Base-by-base conservation (phyloP, 257 asterid genomes). In the Nicotiana otophora region DNA sequence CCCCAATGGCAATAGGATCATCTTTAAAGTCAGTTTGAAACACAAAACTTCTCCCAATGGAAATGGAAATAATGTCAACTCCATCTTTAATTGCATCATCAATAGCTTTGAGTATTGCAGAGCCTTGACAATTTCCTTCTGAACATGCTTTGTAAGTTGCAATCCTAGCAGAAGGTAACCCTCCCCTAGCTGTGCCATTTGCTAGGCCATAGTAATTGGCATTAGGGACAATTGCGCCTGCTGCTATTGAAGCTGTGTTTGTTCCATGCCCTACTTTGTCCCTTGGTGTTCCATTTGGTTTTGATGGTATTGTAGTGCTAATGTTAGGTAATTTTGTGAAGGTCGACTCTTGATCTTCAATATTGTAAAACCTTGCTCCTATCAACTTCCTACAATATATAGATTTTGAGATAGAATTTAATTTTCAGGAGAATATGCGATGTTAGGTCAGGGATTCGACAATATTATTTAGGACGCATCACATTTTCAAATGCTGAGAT, bases 61-160 rank as follows among this genome's bases (percentile, higher is more conserved):
- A 93, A 11, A 93, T 86, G 5, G 97, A 93, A 58, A 93, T 90
- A 3, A 93, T 88, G 80, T 93, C 97, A 5, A 93, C 97, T 55
- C 97, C 97, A 85, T 93, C 97, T 70, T 78, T 88, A 16, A 93
- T 66, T 5, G 97, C 94, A 74, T 93, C 97, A n/a, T 93, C 95
- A 9, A 93, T 88, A 1, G 97, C 97, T 79, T 91, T 91, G 7
- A 93, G 86, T 33, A 92, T 78, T 0, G 82, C 19, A 1, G 95
- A 91, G 34, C 93, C 91, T 10, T 86, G 61, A 65, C 97, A 93
- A 8, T 92, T 92, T 0, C 82, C 91, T 28, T 36, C 57, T 2
- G 86, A 55, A 77, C 97, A 93, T 1, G 92, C 95, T 86, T 92
- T 90, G 91, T 93, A 93, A 84, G 84, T 83, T 7, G 97, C 97